Evolutionary conservation across 495 filamentous ascomycete genomes (phyloP), one percentile per base, ranked within the genome.

Genomic region (Parathielavia hyrcaniae): DNA sequence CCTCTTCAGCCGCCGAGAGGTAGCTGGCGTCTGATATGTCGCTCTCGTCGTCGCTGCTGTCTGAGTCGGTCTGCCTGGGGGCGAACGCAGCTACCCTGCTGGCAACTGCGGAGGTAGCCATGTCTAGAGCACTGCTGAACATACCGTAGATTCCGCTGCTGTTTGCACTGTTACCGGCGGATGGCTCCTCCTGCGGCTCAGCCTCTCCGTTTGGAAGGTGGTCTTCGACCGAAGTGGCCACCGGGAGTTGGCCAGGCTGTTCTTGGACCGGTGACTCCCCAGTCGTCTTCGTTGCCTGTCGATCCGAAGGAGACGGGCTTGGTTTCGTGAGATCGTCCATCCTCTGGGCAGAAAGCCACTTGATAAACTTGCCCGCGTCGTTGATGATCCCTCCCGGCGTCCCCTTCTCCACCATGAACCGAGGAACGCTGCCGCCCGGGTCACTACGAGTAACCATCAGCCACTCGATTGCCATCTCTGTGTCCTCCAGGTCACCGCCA

Each of bases 371-470:
- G 51, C 77, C 81, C 0, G 91, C 90, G 68, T 97, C 92, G 23
- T 75, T 73, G 16, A 89, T 83, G 60, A 97, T 95, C 19, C 90
- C 86, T 12, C 79, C 81, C 0, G 92, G 92, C 1, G 92, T 97
- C 40, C 89, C 89, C 66, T 90, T 83, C 70, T 97, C 93, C 20
- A 97, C 88, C 86, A 97, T 88, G 74, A 93, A 97, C 30, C 89
- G 80, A 0, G 92, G 92, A 9, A 97, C 91, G 53, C 82, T 93
- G 35, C 92, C 93, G 22, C 93, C 92, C 0, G 92, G 92, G 62
- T 97, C 90, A 69, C 86, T 91, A n/a, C 92, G 77, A 1, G 92
- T 96, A 22, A 97, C 83, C 93, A 97, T 96, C 38, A 96, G 83
- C 92, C 92, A 97, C 70, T 97, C 92, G 14, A 97, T 83, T 0